Evolutionary conservation across 139 green algal species (phyloP).

Genomic region (Tetraselmis chui): DNA sequence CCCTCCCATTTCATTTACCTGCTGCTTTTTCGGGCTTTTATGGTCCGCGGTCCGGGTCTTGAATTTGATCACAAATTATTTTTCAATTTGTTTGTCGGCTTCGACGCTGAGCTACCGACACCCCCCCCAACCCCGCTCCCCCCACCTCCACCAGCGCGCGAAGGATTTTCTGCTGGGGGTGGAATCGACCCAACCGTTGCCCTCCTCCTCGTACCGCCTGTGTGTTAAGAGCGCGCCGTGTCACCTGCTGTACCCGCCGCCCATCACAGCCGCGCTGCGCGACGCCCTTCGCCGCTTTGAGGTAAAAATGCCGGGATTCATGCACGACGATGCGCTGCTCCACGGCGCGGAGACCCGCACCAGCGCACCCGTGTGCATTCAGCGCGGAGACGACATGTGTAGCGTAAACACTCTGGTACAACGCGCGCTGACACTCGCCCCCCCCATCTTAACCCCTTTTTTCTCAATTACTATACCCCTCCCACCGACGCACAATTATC

Average conservation of each 20-base stretch:
- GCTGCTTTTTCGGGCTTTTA: too few species aligned
- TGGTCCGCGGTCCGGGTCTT: too few species aligned
- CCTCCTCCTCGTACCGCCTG: constrained; percentile 66
- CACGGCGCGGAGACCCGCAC: constrained; percentile 76
- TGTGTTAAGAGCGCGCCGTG: constrained; percentile 47
- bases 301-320: constrained; percentile 44
- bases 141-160: constrained; percentile 42
- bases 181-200: constrained; percentile 25
- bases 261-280: constrained; percentile 45
- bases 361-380: constrained; percentile 52
- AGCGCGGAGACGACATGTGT: not conserved
- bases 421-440: too few species aligned
- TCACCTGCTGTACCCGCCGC: constrained; percentile 59
- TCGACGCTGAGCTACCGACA: too few species aligned
- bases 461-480: too few species aligned
- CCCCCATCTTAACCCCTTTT: too few species aligned
- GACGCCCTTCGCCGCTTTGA: constrained; percentile 51
- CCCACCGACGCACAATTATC: too few species aligned
- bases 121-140: too few species aligned
- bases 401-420: not conserved
- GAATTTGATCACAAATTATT: too few species aligned
- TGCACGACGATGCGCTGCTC: constrained; percentile 41
- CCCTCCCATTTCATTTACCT: too few species aligned
- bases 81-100: too few species aligned
- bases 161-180: constrained; percentile 58